These are phyloP conservation scores for Filobasidium wieringae DNA, from an alignment of 768 basidiomycete genomes.

Conservation along the genomic window DNA sequence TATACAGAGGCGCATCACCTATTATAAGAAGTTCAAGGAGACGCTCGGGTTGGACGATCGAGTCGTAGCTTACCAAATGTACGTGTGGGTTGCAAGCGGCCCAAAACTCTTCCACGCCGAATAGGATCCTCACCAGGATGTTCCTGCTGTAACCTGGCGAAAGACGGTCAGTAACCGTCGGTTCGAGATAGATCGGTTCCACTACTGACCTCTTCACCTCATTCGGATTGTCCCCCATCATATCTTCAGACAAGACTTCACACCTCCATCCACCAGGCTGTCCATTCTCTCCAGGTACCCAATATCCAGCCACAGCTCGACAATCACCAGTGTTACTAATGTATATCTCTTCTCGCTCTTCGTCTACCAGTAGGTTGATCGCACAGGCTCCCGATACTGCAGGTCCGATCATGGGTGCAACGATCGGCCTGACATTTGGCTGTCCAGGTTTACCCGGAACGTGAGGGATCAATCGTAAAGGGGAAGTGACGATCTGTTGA, in stretches of 20 bases:
- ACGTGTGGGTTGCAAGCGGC: constrained; percentile 34
- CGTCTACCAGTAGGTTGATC: constrained; percentile 75
- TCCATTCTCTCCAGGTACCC: constrained; percentile 57
- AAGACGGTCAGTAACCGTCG: not conserved
- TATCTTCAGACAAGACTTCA: constrained; percentile 89
- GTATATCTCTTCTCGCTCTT: constrained; percentile 66
- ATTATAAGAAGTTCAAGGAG: not conserved
- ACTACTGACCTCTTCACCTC: constrained; percentile 67
- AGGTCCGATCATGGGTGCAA: constrained; percentile 60
- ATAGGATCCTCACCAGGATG: constrained; percentile 35
- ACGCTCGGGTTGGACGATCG: not conserved
- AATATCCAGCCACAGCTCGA: constrained; percentile 87
- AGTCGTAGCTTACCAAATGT: constrained; percentile 23
- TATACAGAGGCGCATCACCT: constrained; percentile 34
- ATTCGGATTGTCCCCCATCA: constrained; percentile 79
- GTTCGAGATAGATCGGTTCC: too few relatives aligned
- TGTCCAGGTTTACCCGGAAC: constrained; percentile 10
- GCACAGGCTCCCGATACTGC: constrained; percentile 88
- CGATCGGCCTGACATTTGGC: constrained; percentile 24
- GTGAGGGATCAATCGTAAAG: constrained; percentile 52
- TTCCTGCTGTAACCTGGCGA: constrained; percentile 26
- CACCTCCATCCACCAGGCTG: constrained; percentile 66
- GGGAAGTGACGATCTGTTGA: constrained; percentile 64
- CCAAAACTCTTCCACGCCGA: constrained; percentile 30
- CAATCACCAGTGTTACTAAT: constrained; percentile 88